phyloP scores from a whole-genome alignment of 768 basidiomycete genomes.

The Trametes elegans region DNA sequence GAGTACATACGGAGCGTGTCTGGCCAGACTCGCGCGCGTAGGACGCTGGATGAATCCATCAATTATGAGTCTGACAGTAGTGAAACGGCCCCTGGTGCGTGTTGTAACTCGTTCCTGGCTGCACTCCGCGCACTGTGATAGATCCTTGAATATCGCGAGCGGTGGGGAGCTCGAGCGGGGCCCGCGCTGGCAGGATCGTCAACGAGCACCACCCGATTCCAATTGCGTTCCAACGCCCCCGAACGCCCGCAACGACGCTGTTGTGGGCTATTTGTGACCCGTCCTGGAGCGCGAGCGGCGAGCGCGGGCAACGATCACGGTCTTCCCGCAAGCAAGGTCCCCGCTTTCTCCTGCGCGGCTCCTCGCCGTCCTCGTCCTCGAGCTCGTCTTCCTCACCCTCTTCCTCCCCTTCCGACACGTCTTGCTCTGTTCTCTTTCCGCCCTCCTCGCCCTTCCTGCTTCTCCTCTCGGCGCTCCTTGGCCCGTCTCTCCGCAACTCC shows the following conservation, averaged over 20 bases:
- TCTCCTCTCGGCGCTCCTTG: not conserved
- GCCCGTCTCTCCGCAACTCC: not conserved
- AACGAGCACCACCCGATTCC: not conserved
- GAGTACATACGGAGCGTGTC: not conserved
- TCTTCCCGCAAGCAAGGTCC: not conserved
- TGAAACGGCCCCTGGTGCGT: not conserved
- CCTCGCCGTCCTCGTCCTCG: conserved; percentile 11
- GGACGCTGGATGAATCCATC: conserved; percentile 8
- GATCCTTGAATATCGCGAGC: too few relatives aligned
- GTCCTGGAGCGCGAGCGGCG: not conserved
- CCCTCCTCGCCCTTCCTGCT: not conserved
- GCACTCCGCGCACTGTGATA: too few relatives aligned
- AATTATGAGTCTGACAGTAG: too few relatives aligned
- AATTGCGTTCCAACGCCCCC: not conserved
- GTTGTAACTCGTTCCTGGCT: conserved; percentile 12
- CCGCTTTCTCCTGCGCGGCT: conserved; percentile 10
- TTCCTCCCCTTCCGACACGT: not conserved
- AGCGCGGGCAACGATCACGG: conserved; percentile 3
- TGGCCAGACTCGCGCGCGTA: not conserved
- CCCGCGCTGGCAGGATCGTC: not conserved
- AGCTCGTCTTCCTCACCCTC: not conserved
- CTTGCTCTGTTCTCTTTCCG: not conserved
- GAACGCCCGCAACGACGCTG: not conserved
- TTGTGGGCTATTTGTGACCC: conserved; percentile 14
- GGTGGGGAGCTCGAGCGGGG: conserved; percentile 8